Conservation (phyloP, 108 stramenopile genomes). For the Seminavis robusta region DNA sequence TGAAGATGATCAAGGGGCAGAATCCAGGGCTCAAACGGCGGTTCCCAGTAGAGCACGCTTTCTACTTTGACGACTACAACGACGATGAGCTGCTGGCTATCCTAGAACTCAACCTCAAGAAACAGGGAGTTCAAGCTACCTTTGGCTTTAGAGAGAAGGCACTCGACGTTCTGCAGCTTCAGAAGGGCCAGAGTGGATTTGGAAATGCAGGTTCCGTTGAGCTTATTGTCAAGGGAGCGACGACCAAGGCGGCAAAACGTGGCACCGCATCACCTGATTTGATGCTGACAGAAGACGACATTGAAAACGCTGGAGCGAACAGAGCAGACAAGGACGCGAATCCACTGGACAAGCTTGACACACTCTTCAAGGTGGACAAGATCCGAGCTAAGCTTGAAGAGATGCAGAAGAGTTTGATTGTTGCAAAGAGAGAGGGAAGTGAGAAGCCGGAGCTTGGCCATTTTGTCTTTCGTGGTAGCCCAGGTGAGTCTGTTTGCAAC, state of each 20-base stretch:
- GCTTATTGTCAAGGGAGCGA: slow-evolving; percentile 29
- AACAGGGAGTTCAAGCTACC: slow-evolving; percentile 15
- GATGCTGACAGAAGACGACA: slow-evolving; percentile 24
- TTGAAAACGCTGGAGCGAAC: slow-evolving; percentile 9
- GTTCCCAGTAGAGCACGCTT: slow-evolving; percentile 61
- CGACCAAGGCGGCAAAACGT: slow-evolving; percentile 12
- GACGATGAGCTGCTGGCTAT: slow-evolving; percentile 55
- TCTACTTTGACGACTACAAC: slow-evolving; percentile 69
- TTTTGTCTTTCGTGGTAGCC: slow-evolving; percentile 23
- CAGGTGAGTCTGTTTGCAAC: slow-evolving; percentile 11
- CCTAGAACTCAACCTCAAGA: slow-evolving; percentile 19
- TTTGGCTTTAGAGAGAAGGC: slow-evolving; percentile 33
- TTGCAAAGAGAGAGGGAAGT: slow-evolving; percentile 26
- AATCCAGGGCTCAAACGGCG: slow-evolving; percentile 74
- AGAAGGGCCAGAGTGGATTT: slow-evolving; percentile 41
- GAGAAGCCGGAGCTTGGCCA: slow-evolving; percentile 25
- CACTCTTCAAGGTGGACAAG: slow-evolving; percentile 32
- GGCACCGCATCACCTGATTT: slow-evolving; percentile 8
- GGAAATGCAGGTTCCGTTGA: slow-evolving; percentile 76
- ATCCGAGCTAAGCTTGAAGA: slow-evolving; percentile 24
- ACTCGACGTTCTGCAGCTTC: slow-evolving; percentile 17
- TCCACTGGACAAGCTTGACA: slow-evolving; percentile 19
- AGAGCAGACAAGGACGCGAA: slow-evolving; percentile 16
- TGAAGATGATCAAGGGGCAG: slow-evolving; percentile 40
- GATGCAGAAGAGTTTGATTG: slow-evolving; percentile 13